Evolutionary conservation across 805 yeast species (phyloP).

Genomic region (Yarrowia porcina): DNA sequence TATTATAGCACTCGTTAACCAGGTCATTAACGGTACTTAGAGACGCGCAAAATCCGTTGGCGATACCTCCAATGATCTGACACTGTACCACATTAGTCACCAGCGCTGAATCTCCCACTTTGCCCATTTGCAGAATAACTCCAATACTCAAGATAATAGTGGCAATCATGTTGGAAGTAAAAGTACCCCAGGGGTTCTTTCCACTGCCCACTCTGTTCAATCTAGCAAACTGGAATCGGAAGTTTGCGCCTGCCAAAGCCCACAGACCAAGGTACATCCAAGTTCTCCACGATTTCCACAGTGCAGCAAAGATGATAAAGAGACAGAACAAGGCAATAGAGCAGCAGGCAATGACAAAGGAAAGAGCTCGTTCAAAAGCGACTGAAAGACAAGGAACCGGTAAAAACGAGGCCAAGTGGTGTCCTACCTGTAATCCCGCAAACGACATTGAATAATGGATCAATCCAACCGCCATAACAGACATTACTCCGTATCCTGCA

Average conservation of each 20-base stretch:
- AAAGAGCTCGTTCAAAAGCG: neutral
- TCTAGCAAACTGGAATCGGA: neutral
- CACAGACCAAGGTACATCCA: constrained; percentile 10
- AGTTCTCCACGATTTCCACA: constrained; percentile 3
- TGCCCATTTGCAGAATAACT: neutral
- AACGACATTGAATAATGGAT: neutral
- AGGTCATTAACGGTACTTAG: neutral
- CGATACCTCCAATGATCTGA: constrained; percentile 7
- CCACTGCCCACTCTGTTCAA: neutral
- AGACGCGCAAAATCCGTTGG: neutral
- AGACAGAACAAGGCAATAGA: constrained; percentile 6
- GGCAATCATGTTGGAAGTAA: neutral
- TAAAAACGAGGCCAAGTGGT: neutral
- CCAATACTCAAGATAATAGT: neutral
- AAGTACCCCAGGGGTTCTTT: constrained; percentile 6
- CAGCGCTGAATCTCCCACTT: neutral
- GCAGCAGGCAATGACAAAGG: constrained; percentile 1
- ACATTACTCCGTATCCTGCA: constrained; percentile 4
- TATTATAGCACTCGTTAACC: neutral
- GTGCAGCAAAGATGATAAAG: neutral
- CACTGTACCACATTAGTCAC: constrained; percentile 6
- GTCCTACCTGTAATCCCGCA: neutral
- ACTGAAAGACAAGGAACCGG: neutral
- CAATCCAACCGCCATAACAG: neutral
- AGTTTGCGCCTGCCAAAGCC: neutral